phyloP scores from a whole-genome alignment of 208 protist genomes.

The Borovskyia barvae region DNA sequence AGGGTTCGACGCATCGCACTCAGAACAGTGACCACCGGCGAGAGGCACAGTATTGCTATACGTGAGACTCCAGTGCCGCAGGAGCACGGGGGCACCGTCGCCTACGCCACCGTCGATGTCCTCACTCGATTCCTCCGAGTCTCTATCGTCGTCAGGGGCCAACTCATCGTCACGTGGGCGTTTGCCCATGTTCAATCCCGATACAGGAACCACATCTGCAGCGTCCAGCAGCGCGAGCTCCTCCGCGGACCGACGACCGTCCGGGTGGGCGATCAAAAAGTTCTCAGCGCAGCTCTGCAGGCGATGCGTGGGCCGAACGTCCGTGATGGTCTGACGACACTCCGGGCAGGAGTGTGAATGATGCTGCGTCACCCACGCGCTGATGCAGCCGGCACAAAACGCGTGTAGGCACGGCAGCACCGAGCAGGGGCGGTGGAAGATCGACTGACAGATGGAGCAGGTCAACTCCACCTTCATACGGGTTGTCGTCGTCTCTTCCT shows the following conservation, averaged over 20 bases:
- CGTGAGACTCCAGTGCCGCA: constrained; percentile 6
- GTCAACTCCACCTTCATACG: constrained; percentile 67
- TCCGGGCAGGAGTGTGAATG: constrained; percentile 46
- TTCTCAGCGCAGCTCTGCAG: constrained; percentile 75
- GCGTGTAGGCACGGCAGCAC: constrained; percentile 89
- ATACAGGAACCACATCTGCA: constrained; percentile 54
- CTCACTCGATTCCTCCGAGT: background rate
- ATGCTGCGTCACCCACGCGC: constrained; percentile 42
- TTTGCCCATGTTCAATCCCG: constrained; percentile 35
- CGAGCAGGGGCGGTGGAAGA: constrained; percentile 78
- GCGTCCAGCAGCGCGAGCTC: constrained; percentile 49
- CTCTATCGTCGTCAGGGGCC: constrained; percentile 5
- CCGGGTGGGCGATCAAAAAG: constrained; percentile 46
- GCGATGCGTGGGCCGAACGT: constrained; percentile 78
- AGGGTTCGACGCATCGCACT: constrained; percentile 47
- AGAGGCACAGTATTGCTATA: constrained; percentile 5
- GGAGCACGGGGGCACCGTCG: background rate
- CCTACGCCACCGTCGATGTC: constrained; percentile 16
- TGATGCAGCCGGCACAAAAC: constrained; percentile 86
- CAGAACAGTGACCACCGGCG: constrained; percentile 30
- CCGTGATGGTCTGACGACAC: constrained; percentile 50
- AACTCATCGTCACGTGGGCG: constrained; percentile 28
- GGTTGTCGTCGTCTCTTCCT: constrained; percentile 26
- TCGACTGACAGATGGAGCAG: constrained; percentile 61
- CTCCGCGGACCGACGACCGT: constrained; percentile 26